Percentiles rank a stretch among this genome's conserved stretches.
These are phyloP conservation scores for Gaeumannomyces sp. DNA, from an alignment of 2,329 filamentous ascomycete genomes.

Conservation along the genomic window DNA sequence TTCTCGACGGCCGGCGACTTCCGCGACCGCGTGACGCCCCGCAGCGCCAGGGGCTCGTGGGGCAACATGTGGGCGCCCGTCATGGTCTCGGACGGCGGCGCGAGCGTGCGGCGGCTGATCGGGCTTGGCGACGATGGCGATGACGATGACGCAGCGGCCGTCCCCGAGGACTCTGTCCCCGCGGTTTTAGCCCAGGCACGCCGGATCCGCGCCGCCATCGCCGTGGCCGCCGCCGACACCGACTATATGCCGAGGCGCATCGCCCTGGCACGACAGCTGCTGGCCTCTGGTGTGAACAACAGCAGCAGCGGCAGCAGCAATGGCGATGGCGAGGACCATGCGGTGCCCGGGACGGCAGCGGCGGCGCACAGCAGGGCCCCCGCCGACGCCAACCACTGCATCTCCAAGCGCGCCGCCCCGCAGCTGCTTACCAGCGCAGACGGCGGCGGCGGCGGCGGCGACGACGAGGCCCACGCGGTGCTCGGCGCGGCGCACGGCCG, in stretches of 20 bases:
- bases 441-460: no score
- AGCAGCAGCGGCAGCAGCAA: no score
- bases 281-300: background rate
- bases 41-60: background rate
- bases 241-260: background rate
- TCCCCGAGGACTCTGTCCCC: background rate
- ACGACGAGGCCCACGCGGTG: background rate
- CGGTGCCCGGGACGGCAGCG: no score
- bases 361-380: no score
- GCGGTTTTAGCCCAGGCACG: background rate
- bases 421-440: no score
- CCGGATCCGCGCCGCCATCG: background rate
- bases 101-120: background rate
- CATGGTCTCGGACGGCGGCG: background rate
- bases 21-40: no score
- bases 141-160: background rate
- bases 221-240: background rate
- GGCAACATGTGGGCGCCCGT: background rate
- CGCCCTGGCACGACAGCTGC: background rate
- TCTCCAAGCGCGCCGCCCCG: no score
- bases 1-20: background rate
- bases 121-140: background rate
- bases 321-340: no score
- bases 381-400: no score
- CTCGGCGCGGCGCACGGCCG: background rate